phyloP scores from a whole-genome alignment of 225 moss, liverwort and hornwort genomes.

The Anthoceros angustus region DNA sequence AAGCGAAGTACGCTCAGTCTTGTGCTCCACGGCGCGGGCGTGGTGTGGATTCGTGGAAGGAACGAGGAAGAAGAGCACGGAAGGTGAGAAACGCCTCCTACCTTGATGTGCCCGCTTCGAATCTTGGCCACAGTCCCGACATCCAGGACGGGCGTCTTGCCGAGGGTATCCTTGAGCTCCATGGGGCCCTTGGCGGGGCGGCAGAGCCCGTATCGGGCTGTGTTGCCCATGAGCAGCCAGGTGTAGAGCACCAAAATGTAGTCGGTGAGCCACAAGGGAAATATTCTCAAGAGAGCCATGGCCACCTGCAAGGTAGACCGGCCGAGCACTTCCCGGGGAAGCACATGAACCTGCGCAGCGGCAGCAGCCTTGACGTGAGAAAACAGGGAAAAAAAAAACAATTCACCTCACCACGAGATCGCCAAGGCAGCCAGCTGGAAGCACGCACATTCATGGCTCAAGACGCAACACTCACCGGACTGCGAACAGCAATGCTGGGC shows the following conservation, averaged over 20 bases:
- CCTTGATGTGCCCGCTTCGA: constrained; percentile 20
- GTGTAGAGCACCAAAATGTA: constrained; percentile 30
- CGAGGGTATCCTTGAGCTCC: constrained; percentile 10
- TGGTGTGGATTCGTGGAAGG: too few species aligned
- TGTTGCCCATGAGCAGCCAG: constrained; percentile 12
- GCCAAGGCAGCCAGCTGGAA: background rate
- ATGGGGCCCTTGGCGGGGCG: constrained; percentile 16
- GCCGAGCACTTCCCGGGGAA: constrained; percentile 70
- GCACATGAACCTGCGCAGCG: constrained; percentile 51
- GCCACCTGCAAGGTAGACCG: constrained; percentile 71
- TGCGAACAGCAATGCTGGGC: constrained; percentile 68
- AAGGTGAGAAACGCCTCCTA: background rate
- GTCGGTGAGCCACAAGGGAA: constrained; percentile 74
- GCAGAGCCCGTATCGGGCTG: constrained; percentile 6
- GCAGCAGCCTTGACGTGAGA: background rate
- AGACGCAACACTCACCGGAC: constrained; percentile 25
- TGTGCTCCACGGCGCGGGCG: too few species aligned
- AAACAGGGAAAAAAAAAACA: background rate
- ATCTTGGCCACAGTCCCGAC: constrained; percentile 16
- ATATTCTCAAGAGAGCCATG: constrained; percentile 40
- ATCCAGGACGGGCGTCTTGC: constrained; percentile 20
- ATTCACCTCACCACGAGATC: background rate
- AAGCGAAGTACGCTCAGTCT: background rate
- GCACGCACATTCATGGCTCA: background rate
- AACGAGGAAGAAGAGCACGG: background rate